Conservation (phyloP, 2,329 filamentous ascomycete species). For the Penicillium sp. region DNA sequence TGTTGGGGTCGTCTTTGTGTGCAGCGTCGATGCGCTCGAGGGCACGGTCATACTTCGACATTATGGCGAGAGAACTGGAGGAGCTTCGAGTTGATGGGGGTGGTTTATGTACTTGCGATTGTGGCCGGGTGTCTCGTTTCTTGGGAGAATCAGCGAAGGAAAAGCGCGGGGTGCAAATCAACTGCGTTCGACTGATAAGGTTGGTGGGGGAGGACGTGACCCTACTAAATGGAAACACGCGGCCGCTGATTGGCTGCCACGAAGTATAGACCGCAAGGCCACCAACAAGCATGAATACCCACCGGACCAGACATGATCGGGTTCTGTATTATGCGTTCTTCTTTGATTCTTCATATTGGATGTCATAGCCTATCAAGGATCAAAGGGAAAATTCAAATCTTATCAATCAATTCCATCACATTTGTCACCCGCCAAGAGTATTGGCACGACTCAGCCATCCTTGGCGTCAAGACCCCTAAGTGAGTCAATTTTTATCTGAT, state of each 20-base stretch:
- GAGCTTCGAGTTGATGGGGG: not conserved
- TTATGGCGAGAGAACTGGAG: conserved; percentile 12
- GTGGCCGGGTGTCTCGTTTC: not conserved
- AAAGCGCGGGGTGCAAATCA: not conserved
- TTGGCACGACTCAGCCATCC: conserved; percentile 5
- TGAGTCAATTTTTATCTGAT: conserved; percentile 6
- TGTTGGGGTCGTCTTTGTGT: conserved; percentile 69
- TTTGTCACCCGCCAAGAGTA: not conserved
- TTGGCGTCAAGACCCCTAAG: not conserved
- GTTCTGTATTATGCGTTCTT: not conserved
- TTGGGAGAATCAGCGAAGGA: not conserved
- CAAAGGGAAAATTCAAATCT: not conserved
- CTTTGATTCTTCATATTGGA: too few relatives aligned
- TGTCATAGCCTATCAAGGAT: too few relatives aligned
- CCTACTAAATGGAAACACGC: not conserved
- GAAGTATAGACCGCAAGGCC: not conserved
- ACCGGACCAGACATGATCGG: not conserved
- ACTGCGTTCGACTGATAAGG: not conserved
- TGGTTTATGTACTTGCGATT: not conserved
- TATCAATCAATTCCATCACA: not conserved
- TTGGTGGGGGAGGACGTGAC: not conserved
- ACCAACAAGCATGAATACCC: not conserved
- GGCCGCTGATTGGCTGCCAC: not conserved
- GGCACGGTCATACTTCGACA: conserved; percentile 50
- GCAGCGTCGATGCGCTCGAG: conserved; percentile 74